Percentiles rank a stretch among this genome's conserved stretches.
phyloP scores from a whole-genome alignment of 2,329 filamentous ascomycete species.

The Chaetomium sp. region DNA sequence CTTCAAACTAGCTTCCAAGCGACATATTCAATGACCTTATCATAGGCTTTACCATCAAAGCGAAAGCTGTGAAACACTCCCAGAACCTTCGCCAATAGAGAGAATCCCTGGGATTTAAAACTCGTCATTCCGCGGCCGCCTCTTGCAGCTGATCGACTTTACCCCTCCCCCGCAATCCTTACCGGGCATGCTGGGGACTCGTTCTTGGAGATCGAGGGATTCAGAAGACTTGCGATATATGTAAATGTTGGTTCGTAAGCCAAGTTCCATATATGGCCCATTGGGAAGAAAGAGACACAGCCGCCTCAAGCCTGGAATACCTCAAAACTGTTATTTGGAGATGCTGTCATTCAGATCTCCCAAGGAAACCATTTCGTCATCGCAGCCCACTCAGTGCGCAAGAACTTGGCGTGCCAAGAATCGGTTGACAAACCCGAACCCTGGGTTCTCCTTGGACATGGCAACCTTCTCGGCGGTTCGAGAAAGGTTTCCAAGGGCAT shows the following conservation, averaged over 20 bases:
- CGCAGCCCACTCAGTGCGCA: conserved; percentile 8
- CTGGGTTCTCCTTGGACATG: too few relatives aligned
- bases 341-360: background rate
- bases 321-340: background rate
- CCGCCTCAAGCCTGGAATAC: background rate
- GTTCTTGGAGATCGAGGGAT: background rate
- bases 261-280: too few relatives aligned
- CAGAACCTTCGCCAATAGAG: conserved; percentile 2
- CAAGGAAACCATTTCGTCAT: conserved; percentile 27
- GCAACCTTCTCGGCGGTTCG: background rate
- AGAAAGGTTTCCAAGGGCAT: too few relatives aligned
- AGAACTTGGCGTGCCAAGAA: conserved; percentile 17
- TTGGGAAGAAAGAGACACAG: background rate
- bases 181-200: background rate
- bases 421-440: background rate
- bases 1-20: background rate
- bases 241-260: background rate
- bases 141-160: conserved; percentile 8
- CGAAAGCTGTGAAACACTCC: background rate
- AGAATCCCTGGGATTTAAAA: background rate
- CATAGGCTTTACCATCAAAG: background rate
- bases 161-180: conserved; percentile 20
- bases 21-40: background rate
- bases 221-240: background rate
- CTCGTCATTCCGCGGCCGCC: conserved; percentile 7